Base-by-base conservation (phyloP, 208 protist species). In the Trypanosoma scelopori region DNA sequence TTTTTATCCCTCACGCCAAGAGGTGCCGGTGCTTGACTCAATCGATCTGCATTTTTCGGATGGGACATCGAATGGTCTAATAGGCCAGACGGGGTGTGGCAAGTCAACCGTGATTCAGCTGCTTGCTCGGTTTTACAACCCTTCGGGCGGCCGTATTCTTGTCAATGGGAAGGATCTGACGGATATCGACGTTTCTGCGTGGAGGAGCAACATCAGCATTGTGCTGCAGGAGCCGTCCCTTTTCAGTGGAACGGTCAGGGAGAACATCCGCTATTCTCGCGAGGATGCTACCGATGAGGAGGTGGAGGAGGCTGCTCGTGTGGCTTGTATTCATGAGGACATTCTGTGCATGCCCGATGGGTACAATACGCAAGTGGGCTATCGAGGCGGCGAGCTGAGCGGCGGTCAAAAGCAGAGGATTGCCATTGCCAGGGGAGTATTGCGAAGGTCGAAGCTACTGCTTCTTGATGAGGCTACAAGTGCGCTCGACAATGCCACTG, bases 351-450 rank as follows among this genome's bases (percentile, higher is more conserved):
- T 93, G 57, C 78, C 78, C 7, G 47, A 95, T 0, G 74, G 65
- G 16, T 97, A 94, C 61, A 84, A 95, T 23, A 92, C 89, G 16
- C 50, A 78, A 49, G 81, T 96, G 0, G 90, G 91, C 25, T 89
- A 96, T 53, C 68, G 71, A 15, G 91, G 91, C 42, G 51, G 73
- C n/a, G 71, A 74, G 51, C 63, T 94, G 22, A 88, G 77, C 35
- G 88, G 91, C 46, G 89, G 85, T 22, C 80, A 94, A 66, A 83
- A 85, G 27, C 89, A 94, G 71, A 69, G 86, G 48, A 80, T 94
- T 32, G 80, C 83, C 15, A 90, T 94, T 39, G 85, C 88, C 3
- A 67, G 85, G 48, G 83, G 76, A 3, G 53, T 96, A 16, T 61
- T 96, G 32, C 83, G 84, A 58, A 74, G 85, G 62, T 84, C 80